Evolutionary conservation across 225 moss, liverwort and hornwort species (phyloP), one percentile per base, ranked within the genome.

Genomic region (Rhytidiadelphus loreus): DNA sequence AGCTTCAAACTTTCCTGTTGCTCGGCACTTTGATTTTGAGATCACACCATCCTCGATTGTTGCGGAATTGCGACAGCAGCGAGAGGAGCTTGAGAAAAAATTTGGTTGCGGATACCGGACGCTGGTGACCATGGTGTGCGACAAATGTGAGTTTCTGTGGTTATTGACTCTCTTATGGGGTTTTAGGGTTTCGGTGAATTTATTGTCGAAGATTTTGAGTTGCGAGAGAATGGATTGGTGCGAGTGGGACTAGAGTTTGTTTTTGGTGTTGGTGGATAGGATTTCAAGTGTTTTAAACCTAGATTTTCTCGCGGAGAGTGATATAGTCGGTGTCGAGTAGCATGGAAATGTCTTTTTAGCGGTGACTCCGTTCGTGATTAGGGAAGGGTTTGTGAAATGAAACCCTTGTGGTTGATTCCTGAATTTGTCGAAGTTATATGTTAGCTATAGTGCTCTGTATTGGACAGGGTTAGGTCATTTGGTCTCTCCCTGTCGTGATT

Each of bases 101-200:
- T 30, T 32, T 37, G 8, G 23, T 50, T 84, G 87, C 60, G 52
- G 53, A 17, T 32, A 86, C 55, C 17, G 57, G 52, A 57, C 74
- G 83, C 50, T 30, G 52, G 65, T 55, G 68, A 89, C 59, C 37
- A 89, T 90, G 92, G 90, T 92, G 87, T 92, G 92, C 82, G 90
- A 92, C 9, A 87, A 89, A 71, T 92, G 92, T 89, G 32, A 90
- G 89, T 89, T 57, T 87, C 43, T 32, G 33, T 30, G 82, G 3
- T 33, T 30, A 44, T 56, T 71, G 48, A 30, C 68, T 70, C 6
- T 62, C 17, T 23, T 24, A 12, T 24, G 5, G 44, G 63, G 61
- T 4, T 41, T 80, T 76, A 19, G 52, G 65, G 84, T 83, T 88
- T 82, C 41, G 13, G 72, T 59, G 68, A 39, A 16, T 74, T 68